Base-by-base conservation (phyloP, 768 basidiomycete species). In the Holtermannia corniformis region DNA sequence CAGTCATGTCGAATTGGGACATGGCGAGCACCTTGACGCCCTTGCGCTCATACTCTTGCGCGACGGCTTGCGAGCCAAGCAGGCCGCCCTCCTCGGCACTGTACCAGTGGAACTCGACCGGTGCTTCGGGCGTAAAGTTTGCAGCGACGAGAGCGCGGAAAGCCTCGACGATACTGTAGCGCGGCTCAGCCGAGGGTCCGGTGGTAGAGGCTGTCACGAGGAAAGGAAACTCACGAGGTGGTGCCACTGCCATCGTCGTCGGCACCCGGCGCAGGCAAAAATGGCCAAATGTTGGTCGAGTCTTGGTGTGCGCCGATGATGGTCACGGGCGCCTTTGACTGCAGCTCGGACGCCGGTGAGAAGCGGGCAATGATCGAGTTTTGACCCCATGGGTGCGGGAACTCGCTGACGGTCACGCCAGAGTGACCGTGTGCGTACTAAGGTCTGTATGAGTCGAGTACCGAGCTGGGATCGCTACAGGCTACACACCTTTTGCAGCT, bases 41-140 rank as follows among this genome's bases (percentile, higher is more conserved):
- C 52, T 78, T 78, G 21, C 74, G 65, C 64, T 81, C 81, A 66
- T 93, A 95, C 55, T 80, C 78, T 60, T 77, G 76, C 32, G 89
- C 89, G 47, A 96, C 80, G 16, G 90, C 91, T 72, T 92, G 90
- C 32, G 86, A 89, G 40, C 91, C 91, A 28, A 74, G 65, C 16
- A 76, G 60, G 20, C 74, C 75, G 10, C 75, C 74, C 55, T 76
- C 75, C 54, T 76, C 75, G 2, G 75, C 75, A 3, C 65, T 65
- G 57, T 63, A 76, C 55, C 67, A 74, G 58, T 71, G 67, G 55
- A 75, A 72, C 56, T 76, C 74, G 51, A 76, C 61, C 4, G 72
- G 67, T 16, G 63, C 61, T 5, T 52, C 50, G 22, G 75, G 75
- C 7, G 57, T 65, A 58, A 59, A 75, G 27, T 60, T 58, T 12